Percentiles rank a stretch among this genome's conserved stretches.
Evolutionary conservation across 2,329 filamentous ascomycete genomes (phyloP).

Genomic region (Cryphonectria japonica): DNA sequence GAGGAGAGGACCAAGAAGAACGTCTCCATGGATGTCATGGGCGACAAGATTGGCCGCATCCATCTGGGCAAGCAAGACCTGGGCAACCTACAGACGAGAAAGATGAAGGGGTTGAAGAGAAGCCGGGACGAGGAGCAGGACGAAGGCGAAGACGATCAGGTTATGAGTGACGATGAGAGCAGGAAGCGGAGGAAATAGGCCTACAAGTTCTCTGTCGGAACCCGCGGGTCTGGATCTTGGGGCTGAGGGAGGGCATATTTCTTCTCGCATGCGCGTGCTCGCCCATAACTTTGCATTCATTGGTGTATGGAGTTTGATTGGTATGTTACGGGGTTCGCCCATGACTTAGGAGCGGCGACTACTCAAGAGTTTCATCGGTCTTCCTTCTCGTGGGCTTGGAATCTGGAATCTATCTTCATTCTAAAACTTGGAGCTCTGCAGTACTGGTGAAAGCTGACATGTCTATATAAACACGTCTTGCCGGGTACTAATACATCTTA

Average conservation of each 20-base stretch:
- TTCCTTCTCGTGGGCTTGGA: background rate
- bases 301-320: constrained; percentile 28
- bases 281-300: constrained; percentile 22
- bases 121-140: constrained; percentile 65
- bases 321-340: background rate
- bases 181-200: constrained; percentile 44
- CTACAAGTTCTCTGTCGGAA: background rate
- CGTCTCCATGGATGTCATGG: constrained; percentile 85
- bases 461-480: background rate
- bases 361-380: background rate
- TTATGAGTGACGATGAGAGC: constrained; percentile 50
- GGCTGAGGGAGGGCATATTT: background rate
- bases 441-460: background rate
- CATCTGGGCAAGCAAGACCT: constrained; percentile 92
- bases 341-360: constrained; percentile 9
- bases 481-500: background rate
- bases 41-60: constrained; percentile 94
- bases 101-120: constrained; percentile 99
- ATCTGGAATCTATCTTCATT: background rate
- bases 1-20: constrained; percentile 95
- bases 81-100: constrained; percentile 84
- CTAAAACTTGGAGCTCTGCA: background rate
- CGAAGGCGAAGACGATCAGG: constrained; percentile 49
- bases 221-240: background rate
- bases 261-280: constrained; percentile 1